These are phyloP conservation scores for Gelatoporia subvermispora DNA, from an alignment of 768 basidiomycete genomes.

Conservation along the genomic window DNA sequence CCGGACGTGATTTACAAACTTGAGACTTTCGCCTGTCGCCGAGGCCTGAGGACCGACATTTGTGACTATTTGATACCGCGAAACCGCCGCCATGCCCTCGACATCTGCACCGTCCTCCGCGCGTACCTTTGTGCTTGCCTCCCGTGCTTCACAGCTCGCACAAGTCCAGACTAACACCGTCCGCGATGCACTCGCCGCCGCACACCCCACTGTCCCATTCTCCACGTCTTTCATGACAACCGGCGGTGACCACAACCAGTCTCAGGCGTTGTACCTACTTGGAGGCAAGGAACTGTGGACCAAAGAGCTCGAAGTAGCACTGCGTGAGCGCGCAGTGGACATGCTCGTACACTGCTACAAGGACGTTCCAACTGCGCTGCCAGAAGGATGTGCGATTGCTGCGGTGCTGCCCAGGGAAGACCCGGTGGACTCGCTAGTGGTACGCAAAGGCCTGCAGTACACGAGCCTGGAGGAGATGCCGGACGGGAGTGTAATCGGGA, in stretches of 20 bases:
- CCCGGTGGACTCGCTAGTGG: constrained; percentile 83
- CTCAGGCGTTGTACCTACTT: constrained; percentile 77
- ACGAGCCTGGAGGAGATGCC: constrained; percentile 79
- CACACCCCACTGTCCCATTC: constrained; percentile 48
- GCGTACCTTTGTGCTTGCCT: constrained; percentile 71
- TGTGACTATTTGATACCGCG: too few relatives aligned
- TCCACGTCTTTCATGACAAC: constrained; percentile 63
- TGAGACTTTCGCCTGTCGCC: too few relatives aligned
- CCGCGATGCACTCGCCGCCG: constrained; percentile 51
- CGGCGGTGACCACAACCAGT: constrained; percentile 85
- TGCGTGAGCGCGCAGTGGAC: constrained; percentile 71
- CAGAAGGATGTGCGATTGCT: constrained; percentile 78
- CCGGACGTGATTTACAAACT: too few relatives aligned
- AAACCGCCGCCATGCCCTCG: constrained; percentile 10
- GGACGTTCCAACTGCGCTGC: constrained; percentile 87
- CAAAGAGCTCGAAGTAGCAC: constrained; percentile 88
- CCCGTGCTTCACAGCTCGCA: constrained; percentile 83
- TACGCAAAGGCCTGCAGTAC: constrained; percentile 69
- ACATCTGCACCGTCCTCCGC: constrained; percentile 9
- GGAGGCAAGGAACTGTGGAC: constrained; percentile 95
- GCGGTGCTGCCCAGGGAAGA: constrained; percentile 86
- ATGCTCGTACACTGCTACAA: constrained; percentile 94
- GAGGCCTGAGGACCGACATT: too few relatives aligned
- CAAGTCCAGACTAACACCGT: constrained; percentile 87
- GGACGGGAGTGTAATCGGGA: constrained; percentile 87